Base-by-base conservation (phyloP, 192 early-diverging fungal genomes). In the Coemansia sp. region DNA sequence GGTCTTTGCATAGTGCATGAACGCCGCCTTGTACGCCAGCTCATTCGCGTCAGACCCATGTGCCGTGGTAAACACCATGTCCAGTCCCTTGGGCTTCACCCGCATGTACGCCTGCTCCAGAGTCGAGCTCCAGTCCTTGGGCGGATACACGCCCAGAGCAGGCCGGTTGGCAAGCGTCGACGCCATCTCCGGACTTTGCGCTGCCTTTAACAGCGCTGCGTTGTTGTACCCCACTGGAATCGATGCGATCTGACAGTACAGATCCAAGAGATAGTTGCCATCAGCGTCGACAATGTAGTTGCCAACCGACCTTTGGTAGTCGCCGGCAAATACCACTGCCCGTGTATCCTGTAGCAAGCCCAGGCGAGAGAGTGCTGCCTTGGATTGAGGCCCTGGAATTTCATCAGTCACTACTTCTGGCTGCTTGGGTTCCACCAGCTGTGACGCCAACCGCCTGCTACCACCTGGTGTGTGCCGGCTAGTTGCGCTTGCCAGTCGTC, bases 1-100 rank as follows among this genome's bases (percentile, higher is more conserved):
- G n/a, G 81, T 75, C 61, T 74, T 73, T 55, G 86, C 86, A 59
- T 89, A 80, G 66, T 89, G 86, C 85, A 92, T 89, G 63, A 92
- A 89, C 22, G 91, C 91, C 6, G 90, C 88, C 78, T 92, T 92
- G 81, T 86, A 92, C 1, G 91, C 91, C 43, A 89, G 85, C 71
- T 92, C 91, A 63, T 92, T 92, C 61, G 89, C 88, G 71, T 89
- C 90, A n/a, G 90, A 90, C 3, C 91, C 91, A 66, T 89, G 89
- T 84, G 90, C 89, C 3, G 88, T 85, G 1, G 91, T 92, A 47
- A 92, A 92, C 29, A 92, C 87, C 71, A 91, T 87, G 67, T 80
- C 84, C 77, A 92, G 68, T 3, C 91, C 91, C 47, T 80, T 76
- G 12, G 91, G 91, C 6, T 86, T 82, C 18, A 92, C 91, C 5